Evolutionary conservation across 2,329 filamentous ascomycete genomes (phyloP), one percentile per base, ranked within the genome.

Genomic region (Cercospora citrullina): DNA sequence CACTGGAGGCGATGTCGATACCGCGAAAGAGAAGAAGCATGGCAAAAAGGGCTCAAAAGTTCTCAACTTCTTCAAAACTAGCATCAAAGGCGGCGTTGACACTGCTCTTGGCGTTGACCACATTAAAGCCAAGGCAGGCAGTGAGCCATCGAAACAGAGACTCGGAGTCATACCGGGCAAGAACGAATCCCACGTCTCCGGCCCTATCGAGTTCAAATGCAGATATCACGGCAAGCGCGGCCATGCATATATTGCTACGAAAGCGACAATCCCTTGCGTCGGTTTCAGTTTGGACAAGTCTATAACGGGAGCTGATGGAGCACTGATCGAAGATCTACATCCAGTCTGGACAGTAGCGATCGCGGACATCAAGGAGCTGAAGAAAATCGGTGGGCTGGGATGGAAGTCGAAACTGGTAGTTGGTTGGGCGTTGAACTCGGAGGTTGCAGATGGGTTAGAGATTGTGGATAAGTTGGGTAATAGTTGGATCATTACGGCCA

Each of bases 381-480:
- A 89, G 77, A 96, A 96, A 80, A 82, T 94, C 1, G 92, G 92
- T 4, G 92, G 92, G 0, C 83, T 94, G 39, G 91, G 92, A 0
- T 96, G 92, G 92, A 96, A 95, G 80, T 88, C 89, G 1, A 94
- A 93, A 81, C 80, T 95, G 60, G 85, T 95, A 1, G 90, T 95
- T 0, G 91, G 92, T 0, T 93, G 92, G 91, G 89, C 90, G 0
- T 85, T 92, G 74, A 86, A 88, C 0, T 84, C 88, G 59, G 89
- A 94, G 77, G 87, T 95, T 31, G 87, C 90, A 0, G 92, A 95
- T 80, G 91, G 91, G 0, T 73, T 96, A 71, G 84, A 91, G 71
- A 87, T 94, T 71, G 81, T 82, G 28, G 87, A 88, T n/a, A 82
- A 82, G 64, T 79, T 79, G 14, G 87, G 89, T 0, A 80, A 85